Percentiles rank a stretch among this genome's conserved stretches.
These are phyloP conservation scores for Coleophoma cylindrospora DNA, from an alignment of 2,329 filamentous ascomycete species.

Conservation along the genomic window DNA sequence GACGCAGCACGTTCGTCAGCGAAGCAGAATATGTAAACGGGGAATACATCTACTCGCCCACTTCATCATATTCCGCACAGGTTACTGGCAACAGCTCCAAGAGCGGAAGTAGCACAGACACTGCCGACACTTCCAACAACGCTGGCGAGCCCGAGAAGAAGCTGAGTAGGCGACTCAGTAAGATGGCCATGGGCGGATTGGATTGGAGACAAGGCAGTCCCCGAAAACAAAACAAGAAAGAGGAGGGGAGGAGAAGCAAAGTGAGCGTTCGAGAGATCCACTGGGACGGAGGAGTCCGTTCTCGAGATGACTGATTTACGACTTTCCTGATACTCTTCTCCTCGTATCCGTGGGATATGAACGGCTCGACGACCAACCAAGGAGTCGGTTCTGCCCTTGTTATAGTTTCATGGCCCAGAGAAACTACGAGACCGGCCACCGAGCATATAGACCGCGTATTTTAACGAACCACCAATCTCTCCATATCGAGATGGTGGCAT, in stretches of 20 bases:
- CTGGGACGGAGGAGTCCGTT: background rate
- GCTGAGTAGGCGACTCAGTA: conserved; percentile 13
- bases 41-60: conserved; percentile 76
- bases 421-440: no score
- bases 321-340: no score
- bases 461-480: no score
- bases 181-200: conserved; percentile 19
- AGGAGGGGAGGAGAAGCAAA: background rate
- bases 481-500: no score
- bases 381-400: no score
- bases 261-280: background rate
- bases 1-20: conserved; percentile 83
- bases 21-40: conserved; percentile 91
- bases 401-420: no score
- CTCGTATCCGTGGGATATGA: no score
- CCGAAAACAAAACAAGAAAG: background rate
- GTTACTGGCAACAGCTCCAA: conserved; percentile 24
- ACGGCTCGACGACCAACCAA: no score
- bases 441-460: no score
- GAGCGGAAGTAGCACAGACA: conserved; percentile 8
- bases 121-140: conserved; percentile 5
- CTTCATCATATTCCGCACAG: conserved; percentile 34
- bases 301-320: background rate
- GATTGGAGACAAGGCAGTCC: conserved; percentile 11
- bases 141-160: conserved; percentile 2